phyloP scores from a whole-genome alignment of 2,329 filamentous ascomycete species.

The Thielaviopsis euricoi region DNA sequence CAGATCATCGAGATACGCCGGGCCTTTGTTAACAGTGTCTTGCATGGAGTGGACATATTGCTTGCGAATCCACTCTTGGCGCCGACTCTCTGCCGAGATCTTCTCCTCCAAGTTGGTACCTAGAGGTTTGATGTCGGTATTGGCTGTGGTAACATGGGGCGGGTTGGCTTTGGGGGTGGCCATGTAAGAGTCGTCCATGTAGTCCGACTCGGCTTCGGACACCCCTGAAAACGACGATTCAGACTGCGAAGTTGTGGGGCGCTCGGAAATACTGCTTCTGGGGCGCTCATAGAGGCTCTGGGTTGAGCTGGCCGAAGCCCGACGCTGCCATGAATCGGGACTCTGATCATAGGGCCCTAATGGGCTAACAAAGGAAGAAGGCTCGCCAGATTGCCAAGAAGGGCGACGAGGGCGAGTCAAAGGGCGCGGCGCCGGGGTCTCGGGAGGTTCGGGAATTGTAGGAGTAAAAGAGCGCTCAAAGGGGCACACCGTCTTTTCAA shows the following conservation, averaged over 20 bases:
- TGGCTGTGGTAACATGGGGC: not conserved
- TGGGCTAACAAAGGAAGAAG: conserved; percentile 7
- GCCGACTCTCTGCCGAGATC: conserved; percentile 8
- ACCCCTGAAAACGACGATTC: conserved; percentile 9
- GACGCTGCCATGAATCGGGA: not conserved
- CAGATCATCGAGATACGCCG: conserved; percentile 2
- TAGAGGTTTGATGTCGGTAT: conserved; percentile 6
- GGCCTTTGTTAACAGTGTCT: conserved; percentile 6
- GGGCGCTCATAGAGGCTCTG: not conserved
- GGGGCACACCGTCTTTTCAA: conserved; percentile 77
- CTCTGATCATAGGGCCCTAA: conserved; percentile 9
- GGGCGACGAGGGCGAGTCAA: not conserved
- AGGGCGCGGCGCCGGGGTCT: not conserved
- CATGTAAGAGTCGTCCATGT: conserved; percentile 9
- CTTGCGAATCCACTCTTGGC: conserved; percentile 11
- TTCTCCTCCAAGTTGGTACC: conserved; percentile 8
- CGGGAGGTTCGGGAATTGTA: conserved; percentile 50
- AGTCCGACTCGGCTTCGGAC: conserved; percentile 10
- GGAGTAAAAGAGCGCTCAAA: conserved; percentile 66
- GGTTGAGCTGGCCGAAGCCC: conserved; percentile 3
- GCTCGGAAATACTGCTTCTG: not conserved
- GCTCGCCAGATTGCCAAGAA: conserved; percentile 4
- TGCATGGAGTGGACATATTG: conserved; percentile 11
- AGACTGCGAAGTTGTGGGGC: conserved; percentile 10
- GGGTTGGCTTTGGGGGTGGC: conserved; percentile 4